Conservation (phyloP, 2,329 filamentous ascomycete genomes). For the Microascus cirrosus region DNA sequence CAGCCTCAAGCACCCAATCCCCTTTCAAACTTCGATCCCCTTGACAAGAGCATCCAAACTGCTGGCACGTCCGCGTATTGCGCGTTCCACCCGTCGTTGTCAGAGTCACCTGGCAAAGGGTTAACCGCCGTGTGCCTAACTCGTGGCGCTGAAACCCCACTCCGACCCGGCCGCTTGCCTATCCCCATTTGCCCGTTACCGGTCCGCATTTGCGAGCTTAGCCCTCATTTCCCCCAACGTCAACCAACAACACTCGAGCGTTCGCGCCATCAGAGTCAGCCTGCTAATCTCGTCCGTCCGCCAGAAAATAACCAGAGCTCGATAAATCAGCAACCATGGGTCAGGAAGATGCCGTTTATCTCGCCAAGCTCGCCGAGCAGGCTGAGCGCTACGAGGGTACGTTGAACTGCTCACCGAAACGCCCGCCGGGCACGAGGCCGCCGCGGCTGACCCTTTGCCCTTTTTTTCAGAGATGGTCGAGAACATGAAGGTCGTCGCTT, state of each 20-base stretch:
- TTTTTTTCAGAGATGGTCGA: constrained; percentile 80
- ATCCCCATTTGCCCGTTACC: not conserved
- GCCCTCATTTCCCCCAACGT: not conserved
- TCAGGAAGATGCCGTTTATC: constrained; percentile 98
- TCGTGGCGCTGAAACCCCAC: not conserved
- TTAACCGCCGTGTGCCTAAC: not conserved
- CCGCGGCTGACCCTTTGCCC: constrained; percentile 6
- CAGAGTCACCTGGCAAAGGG: not conserved
- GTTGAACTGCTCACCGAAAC: not conserved
- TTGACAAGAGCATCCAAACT: not conserved
- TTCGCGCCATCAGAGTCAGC: not conserved
- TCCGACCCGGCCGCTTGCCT: not conserved
- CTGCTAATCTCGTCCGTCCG: not conserved
- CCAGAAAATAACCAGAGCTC: not conserved
- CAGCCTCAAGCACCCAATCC: not conserved
- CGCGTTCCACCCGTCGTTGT: not conserved
- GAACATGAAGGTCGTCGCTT: constrained; percentile 98
- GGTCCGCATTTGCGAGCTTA: not conserved
- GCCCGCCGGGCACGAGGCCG: constrained; percentile 6
- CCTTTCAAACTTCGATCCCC: not conserved
- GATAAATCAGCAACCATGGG: constrained; percentile 50
- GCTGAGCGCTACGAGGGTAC: constrained; percentile 99
- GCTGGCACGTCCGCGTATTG: not conserved
- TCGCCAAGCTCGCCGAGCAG: constrained; percentile 99
- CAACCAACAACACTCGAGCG: not conserved